Evolutionary conservation across 495 filamentous ascomycete genomes (phyloP).

Genomic region (Aspergillus avenaceus): DNA sequence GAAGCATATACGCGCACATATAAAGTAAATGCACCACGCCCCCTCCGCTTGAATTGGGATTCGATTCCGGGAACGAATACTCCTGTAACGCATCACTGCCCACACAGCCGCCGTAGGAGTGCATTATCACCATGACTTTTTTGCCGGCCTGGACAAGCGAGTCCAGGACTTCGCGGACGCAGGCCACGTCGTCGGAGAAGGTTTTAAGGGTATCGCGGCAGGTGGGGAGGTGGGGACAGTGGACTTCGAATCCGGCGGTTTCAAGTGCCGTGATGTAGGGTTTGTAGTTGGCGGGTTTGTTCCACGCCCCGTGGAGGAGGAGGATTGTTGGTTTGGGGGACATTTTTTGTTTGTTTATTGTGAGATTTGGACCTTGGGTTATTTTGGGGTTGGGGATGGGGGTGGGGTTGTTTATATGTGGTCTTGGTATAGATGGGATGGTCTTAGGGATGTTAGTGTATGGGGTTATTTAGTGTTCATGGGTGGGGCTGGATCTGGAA

Average conservation of each 20-base stretch:
- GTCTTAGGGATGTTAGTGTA: too few relatives aligned
- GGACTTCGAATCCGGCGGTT: slow-evolving; percentile 26
- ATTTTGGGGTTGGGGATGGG: background rate
- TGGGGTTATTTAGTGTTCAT: too few relatives aligned
- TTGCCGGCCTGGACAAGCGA: slow-evolving; percentile 22
- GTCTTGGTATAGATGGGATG: too few relatives aligned
- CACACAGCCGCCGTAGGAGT: slow-evolving; percentile 39
- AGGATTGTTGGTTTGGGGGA: slow-evolving; percentile 27
- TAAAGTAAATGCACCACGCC: slow-evolving; percentile 40
- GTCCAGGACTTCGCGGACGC: slow-evolving; percentile 18
- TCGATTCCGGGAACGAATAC: too few relatives aligned
- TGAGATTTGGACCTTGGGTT: background rate
- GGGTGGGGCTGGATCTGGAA: too few relatives aligned
- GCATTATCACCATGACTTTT: slow-evolving; percentile 30
- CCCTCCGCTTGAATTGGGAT: too few relatives aligned
- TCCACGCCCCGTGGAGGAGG: slow-evolving; percentile 42
- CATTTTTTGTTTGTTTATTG: too few relatives aligned
- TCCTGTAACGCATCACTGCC: slow-evolving; percentile 30
- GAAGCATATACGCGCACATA: slow-evolving; percentile 32
- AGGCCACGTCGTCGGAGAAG: slow-evolving; percentile 22
- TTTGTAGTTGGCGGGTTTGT: slow-evolving; percentile 34
- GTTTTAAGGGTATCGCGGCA: slow-evolving; percentile 20
- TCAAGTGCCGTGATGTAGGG: slow-evolving; percentile 27
- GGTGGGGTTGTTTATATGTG: too few relatives aligned
- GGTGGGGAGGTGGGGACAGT: slow-evolving; percentile 31